Percentiles rank a stretch among this genome's conserved stretches.
These are phyloP conservation scores for Vigna hirtella DNA, from an alignment of 306 rosid species.

Conservation along the genomic window DNA sequence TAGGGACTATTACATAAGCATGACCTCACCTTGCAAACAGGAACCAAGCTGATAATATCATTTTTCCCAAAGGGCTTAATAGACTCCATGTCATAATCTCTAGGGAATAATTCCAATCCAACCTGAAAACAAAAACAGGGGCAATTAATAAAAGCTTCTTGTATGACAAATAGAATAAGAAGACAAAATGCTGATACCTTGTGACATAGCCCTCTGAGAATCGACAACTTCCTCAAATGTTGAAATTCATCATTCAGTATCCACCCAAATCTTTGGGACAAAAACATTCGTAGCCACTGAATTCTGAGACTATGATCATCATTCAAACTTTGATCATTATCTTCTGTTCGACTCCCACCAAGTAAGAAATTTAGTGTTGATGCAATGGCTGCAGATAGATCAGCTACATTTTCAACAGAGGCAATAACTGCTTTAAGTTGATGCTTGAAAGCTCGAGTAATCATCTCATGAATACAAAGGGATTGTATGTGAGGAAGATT, in stretches of 20 bases:
- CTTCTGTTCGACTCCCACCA: slow-evolving; percentile 62
- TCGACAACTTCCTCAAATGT: slow-evolving; percentile 78
- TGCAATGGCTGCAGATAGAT: slow-evolving; percentile 71
- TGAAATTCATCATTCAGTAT: slow-evolving; percentile 71
- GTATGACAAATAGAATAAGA: slow-evolving; percentile 1
- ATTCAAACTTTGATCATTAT: slow-evolving; percentile 46
- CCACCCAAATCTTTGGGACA: slow-evolving; percentile 82
- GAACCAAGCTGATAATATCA: slow-evolving; percentile 85
- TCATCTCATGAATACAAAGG: slow-evolving; percentile 97
- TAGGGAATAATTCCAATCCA: slow-evolving; percentile 85
- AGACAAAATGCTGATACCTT: slow-evolving; percentile 58
- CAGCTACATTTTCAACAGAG: slow-evolving; percentile 58
- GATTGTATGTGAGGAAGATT: slow-evolving; percentile 96
- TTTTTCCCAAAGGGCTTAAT: slow-evolving; percentile 72
- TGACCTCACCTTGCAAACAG: slow-evolving; percentile 83
- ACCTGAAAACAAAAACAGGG: slow-evolving; percentile 55
- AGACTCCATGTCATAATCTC: slow-evolving; percentile 86
- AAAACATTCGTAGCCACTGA: slow-evolving; percentile 70
- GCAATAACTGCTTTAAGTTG: slow-evolving; percentile 78
- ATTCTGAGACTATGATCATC: slow-evolving; percentile 64
- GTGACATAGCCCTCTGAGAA: slow-evolving; percentile 91
- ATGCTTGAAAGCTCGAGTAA: slow-evolving; percentile 93
- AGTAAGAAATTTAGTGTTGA: slow-evolving; percentile 77
- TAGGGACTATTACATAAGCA: background rate
- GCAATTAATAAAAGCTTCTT: slow-evolving; percentile 34